phyloP scores from a whole-genome alignment of 2,329 filamentous ascomycete species.

The Colletotrichum navitas region DNA sequence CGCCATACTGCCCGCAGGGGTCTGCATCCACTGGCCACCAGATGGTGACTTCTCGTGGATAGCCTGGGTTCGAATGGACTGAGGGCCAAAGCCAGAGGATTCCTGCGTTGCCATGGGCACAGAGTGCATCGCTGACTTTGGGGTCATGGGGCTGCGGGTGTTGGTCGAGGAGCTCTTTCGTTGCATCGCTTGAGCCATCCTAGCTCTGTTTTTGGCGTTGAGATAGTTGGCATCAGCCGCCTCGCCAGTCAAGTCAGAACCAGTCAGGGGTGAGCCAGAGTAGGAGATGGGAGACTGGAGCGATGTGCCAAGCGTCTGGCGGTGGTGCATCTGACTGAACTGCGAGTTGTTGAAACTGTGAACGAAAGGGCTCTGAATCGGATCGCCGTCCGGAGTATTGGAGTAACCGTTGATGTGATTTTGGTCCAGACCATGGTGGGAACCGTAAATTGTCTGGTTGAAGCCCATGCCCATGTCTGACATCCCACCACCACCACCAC shows the following conservation, averaged over 20 bases:
- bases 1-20: slow-evolving; percentile 80
- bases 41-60: slow-evolving; percentile 85
- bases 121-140: slow-evolving; percentile 82
- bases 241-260: slow-evolving; percentile 63
- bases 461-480: slow-evolving; percentile 70
- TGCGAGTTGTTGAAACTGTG: slow-evolving; percentile 82
- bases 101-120: slow-evolving; percentile 78
- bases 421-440: slow-evolving; percentile 74
- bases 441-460: slow-evolving; percentile 64
- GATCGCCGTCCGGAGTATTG: slow-evolving; percentile 90
- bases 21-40: slow-evolving; percentile 87
- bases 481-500: slow-evolving; percentile 54
- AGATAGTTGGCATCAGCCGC: slow-evolving; percentile 67
- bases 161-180: slow-evolving; percentile 83
- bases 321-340: slow-evolving; percentile 77
- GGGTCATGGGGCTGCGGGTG: slow-evolving; percentile 84
- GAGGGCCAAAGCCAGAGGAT: slow-evolving; percentile 78
- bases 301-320: slow-evolving; percentile 67
- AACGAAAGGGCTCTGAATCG: slow-evolving; percentile 91
- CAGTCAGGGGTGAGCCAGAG: slow-evolving; percentile 62
- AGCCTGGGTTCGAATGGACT: slow-evolving; percentile 80
- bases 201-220: slow-evolving; percentile 68
- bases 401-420: slow-evolving; percentile 85
- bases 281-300: slow-evolving; percentile 66
- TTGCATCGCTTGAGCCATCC: slow-evolving; percentile 73